A percentile compares a stretch with the other conserved stretches of the same genome.
These are phyloP conservation scores for Colletotrichum neosansevieriae DNA, from an alignment of 2,329 filamentous ascomycete species.

Conservation along the genomic window DNA sequence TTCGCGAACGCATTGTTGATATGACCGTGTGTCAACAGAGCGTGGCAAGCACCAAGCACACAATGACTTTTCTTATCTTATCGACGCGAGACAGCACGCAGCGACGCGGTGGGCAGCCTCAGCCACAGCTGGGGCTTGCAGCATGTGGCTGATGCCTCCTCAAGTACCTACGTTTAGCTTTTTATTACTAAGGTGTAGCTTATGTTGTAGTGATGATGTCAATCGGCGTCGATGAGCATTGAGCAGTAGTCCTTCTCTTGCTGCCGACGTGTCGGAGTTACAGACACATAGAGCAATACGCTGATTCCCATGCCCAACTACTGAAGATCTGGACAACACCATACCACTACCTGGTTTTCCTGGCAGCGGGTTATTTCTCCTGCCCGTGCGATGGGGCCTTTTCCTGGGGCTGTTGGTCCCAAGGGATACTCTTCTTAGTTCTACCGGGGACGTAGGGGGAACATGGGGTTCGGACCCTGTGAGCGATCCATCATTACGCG, in stretches of 20 bases:
- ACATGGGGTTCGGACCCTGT: background rate
- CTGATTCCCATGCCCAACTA: no score
- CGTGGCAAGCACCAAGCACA: constrained; percentile 5
- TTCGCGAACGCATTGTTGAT: constrained; percentile 12
- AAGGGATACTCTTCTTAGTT: constrained; percentile 21
- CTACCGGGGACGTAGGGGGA: no score
- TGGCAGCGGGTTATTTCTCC: background rate
- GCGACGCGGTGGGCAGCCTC: constrained; percentile 4
- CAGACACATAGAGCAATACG: no score
- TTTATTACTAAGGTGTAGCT: no score
- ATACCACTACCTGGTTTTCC: no score
- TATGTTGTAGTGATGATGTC: constrained; percentile 29
- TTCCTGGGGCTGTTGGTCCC: background rate
- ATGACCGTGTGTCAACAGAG: constrained; percentile 12
- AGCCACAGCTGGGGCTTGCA: background rate
- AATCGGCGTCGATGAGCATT: constrained; percentile 7
- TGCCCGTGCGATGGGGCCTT: background rate
- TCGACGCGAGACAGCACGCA: constrained; percentile 5
- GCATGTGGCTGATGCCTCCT: no score
- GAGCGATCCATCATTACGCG: constrained; percentile 4
- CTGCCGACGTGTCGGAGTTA: no score
- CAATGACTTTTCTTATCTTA: constrained; percentile 29
- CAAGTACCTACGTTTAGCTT: no score
- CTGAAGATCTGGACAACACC: no score
- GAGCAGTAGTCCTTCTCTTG: background rate